Conservation (phyloP, 2,329 filamentous ascomycete species). For the Calonectria hongkongensis region DNA sequence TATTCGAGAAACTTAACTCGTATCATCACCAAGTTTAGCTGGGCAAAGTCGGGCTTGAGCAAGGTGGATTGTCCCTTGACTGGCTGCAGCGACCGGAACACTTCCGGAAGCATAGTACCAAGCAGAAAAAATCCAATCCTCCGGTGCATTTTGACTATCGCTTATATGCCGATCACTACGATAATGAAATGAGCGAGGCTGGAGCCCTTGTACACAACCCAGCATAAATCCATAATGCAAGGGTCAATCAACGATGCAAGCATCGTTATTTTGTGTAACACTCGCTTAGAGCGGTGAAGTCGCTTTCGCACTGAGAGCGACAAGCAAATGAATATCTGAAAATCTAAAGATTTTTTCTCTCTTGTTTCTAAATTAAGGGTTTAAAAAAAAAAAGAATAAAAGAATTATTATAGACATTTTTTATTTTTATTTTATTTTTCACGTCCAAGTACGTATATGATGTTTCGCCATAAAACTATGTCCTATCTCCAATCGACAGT, state of each 20-base stretch:
- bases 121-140: not conserved
- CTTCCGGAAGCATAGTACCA: not conserved
- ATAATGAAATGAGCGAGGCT: conserved; percentile 23
- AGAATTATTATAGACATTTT: too few relatives aligned
- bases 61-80: not conserved
- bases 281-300: not conserved
- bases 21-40: not conserved
- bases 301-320: too few relatives aligned
- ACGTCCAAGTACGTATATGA: too few relatives aligned
- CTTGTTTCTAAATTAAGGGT: too few relatives aligned
- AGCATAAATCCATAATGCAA: not conserved
- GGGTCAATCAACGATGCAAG: not conserved
- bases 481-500: too few relatives aligned
- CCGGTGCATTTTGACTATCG: conserved; percentile 7
- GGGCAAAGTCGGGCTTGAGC: not conserved
- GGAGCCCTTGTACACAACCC: not conserved
- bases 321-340: too few relatives aligned
- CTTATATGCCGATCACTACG: conserved; percentile 12
- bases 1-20: not conserved
- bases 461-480: too few relatives aligned
- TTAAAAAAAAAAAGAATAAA: too few relatives aligned
- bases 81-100: not conserved
- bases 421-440: too few relatives aligned
- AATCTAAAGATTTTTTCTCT: too few relatives aligned
- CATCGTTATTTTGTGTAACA: not conserved